These are phyloP conservation scores for Candida sphagnicola DNA, from an alignment of 805 yeast genomes.

Conservation along the genomic window DNA sequence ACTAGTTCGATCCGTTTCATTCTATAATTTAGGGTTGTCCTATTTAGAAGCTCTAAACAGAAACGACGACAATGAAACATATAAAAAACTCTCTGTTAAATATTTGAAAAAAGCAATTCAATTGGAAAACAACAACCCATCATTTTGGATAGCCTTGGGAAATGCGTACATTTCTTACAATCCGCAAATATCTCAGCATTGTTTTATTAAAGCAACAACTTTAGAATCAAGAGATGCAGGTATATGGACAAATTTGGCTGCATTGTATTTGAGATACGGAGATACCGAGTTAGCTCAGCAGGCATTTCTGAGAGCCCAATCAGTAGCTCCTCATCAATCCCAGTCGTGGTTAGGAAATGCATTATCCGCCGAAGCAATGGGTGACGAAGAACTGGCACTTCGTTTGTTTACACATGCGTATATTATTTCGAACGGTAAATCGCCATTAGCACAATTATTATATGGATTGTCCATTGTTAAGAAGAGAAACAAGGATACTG, in stretches of 20 bases:
- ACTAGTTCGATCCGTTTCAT: conserved; percentile 47
- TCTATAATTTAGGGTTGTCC: conserved; percentile 71
- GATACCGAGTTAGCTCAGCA: conserved; percentile 72
- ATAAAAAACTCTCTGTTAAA: conserved; percentile 50
- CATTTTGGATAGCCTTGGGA: conserved; percentile 83
- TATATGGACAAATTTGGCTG: conserved; percentile 81
- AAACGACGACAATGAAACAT: conserved; percentile 12
- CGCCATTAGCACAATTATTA: conserved; percentile 64
- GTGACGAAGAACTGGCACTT: conserved; percentile 31
- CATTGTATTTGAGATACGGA: conserved; percentile 62
- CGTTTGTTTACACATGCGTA: conserved; percentile 74
- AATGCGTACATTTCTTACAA: conserved; percentile 61
- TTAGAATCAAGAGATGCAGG: conserved; percentile 63
- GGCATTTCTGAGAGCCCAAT: conserved; percentile 69
- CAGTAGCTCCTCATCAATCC: conserved; percentile 73
- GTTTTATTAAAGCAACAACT: conserved; percentile 77
- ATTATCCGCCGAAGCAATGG: conserved; percentile 47
- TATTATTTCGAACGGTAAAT: conserved; percentile 68
- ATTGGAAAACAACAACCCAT: conserved; percentile 64
- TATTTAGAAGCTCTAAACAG: conserved; percentile 40
- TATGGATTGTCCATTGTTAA: conserved; percentile 60
- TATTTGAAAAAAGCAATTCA: conserved; percentile 65
- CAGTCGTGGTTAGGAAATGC: conserved; percentile 89
- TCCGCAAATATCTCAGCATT: conserved; percentile 83
- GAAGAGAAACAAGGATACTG: conserved; percentile 40